phyloP scores from a whole-genome alignment of 371 early-diverging fungal genomes.

The Mucor racemosus region DNA sequence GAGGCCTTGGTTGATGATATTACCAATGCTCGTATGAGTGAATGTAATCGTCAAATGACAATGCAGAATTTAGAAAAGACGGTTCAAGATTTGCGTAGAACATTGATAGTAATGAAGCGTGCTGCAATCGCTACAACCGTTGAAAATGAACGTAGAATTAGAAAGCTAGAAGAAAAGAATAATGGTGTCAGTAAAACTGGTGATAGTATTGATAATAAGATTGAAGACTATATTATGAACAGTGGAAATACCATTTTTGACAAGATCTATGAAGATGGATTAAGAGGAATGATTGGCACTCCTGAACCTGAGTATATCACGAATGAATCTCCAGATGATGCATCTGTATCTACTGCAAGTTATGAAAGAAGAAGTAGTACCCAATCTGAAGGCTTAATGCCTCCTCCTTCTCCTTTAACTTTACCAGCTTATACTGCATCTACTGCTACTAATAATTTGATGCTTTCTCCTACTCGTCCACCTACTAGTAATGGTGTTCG shows the following conservation, averaged over 20 bases:
- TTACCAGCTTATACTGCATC: slow-evolving; percentile 22
- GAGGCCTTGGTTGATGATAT: slow-evolving; percentile 82
- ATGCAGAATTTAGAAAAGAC: slow-evolving; percentile 71
- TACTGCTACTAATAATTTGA: slow-evolving; percentile 5
- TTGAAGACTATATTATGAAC: slow-evolving; percentile 54
- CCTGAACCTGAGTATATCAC: slow-evolving; percentile 34
- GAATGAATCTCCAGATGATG: slow-evolving; percentile 27
- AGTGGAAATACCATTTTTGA: slow-evolving; percentile 64
- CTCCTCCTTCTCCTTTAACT: slow-evolving; percentile 35
- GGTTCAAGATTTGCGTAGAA: slow-evolving; percentile 72
- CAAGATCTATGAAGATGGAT: slow-evolving; percentile 64
- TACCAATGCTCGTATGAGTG: slow-evolving; percentile 66
- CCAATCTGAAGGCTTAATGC: slow-evolving; percentile 26
- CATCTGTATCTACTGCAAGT: slow-evolving; percentile 31
- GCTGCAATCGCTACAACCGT: slow-evolving; percentile 78
- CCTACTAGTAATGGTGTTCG: slow-evolving; percentile 20
- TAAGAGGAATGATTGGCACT: slow-evolving; percentile 50
- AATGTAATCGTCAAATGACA: slow-evolving; percentile 66
- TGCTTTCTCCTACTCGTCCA: slow-evolving; percentile 16
- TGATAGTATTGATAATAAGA: slow-evolving; percentile 37
- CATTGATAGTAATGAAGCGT: slow-evolving; percentile 81
- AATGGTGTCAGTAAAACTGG: slow-evolving; percentile 11
- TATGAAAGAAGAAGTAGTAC: slow-evolving; percentile 34
- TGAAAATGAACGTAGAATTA: slow-evolving; percentile 80
- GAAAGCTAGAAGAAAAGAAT: slow-evolving; percentile 59